Evolutionary conservation across 352 stramenopile species (phyloP), one percentile per base, ranked within the genome.

Genomic region (Salisapilia sapeloensis): DNA sequence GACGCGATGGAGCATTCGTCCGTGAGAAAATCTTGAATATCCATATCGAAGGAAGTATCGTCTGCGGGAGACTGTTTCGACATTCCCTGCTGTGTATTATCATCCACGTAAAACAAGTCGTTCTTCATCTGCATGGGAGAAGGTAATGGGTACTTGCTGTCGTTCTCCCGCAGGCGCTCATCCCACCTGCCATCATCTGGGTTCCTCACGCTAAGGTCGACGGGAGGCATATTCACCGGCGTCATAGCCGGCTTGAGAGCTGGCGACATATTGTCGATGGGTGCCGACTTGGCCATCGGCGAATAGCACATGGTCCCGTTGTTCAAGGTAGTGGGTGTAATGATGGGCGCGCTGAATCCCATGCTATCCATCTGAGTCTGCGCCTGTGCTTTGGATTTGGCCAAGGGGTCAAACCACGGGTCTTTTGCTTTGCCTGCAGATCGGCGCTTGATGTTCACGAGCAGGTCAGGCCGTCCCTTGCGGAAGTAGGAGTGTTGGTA

Each of bases 401-500:
- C 29, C 26, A 87, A 35, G 4, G 72, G 72, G 41, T 87, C 72
- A 42, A 87, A 78, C 72, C 67, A 84, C 34, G 72, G 72, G 20
- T 87, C 72, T 42, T 87, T 87, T 14, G 72, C 72, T 43, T 87
- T 87, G 21, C 72, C 72, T 4, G 72, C 72, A 11, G 65, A 67
- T 14, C 72, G 72, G 6, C 72, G 72, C 50, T 87, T 87, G 38
- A 87, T 87, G 59, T 87, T 62, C 18, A 81, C 62, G 24, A 87
- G 50, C 40, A 87, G 36, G 38, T 87, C 72, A 7, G 72, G 67
- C 6, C 72, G 65, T 9, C 60, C 72, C 49, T 87, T 81, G 12
- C 72, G 72, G 49, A 87, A 87, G 44, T 77, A 81, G 19, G 62
- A 79, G 46, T 87, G 72, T 48, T 87, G 72, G 51, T 87, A 87